A percentile compares a stretch with the other conserved stretches of the same genome.
These are phyloP conservation scores for Tarenaya hassleriana DNA, from an alignment of 345 rosid species.

Conservation along the genomic window DNA sequence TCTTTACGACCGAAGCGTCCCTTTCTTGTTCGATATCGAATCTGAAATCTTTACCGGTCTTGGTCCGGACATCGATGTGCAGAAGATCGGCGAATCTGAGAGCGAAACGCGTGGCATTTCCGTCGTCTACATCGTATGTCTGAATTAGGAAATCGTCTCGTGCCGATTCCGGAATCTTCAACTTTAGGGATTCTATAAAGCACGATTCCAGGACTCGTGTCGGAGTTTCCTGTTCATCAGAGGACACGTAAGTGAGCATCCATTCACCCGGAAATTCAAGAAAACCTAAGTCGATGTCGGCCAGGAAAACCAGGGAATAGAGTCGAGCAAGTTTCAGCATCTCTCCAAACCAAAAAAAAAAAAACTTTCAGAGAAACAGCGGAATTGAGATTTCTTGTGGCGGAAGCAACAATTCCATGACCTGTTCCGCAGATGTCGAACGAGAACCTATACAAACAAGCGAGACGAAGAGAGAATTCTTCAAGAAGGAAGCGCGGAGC, in stretches of 20 bases:
- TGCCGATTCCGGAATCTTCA: conserved; percentile 45
- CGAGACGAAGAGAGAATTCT: no score
- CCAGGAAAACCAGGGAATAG: not conserved
- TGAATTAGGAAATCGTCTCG: conserved; percentile 44
- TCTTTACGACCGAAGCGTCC: no score
- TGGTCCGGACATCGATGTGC: conserved; percentile 39
- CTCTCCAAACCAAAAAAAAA: no score
- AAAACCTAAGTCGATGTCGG: no score
- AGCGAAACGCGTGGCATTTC: conserved; percentile 51
- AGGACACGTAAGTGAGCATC: conserved; percentile 27
- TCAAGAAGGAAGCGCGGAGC: no score
- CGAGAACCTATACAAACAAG: no score
- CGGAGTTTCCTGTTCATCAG: conserved; percentile 13
- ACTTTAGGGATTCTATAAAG: conserved; percentile 46
- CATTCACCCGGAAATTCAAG: conserved; percentile 22
- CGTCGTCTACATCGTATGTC: conserved; percentile 44
- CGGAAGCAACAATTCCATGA: no score
- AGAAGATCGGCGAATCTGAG: conserved; percentile 51
- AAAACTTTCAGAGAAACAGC: no score
- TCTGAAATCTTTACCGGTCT: conserved; percentile 35
- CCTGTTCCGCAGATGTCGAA: no score
- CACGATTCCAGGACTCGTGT: conserved; percentile 32
- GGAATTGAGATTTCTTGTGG: no score
- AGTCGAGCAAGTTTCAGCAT: no score
- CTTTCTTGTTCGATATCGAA: conserved; percentile 39